Evolutionary conservation across 2,329 filamentous ascomycete genomes (phyloP).

Genomic region (Chalara sp.): DNA sequence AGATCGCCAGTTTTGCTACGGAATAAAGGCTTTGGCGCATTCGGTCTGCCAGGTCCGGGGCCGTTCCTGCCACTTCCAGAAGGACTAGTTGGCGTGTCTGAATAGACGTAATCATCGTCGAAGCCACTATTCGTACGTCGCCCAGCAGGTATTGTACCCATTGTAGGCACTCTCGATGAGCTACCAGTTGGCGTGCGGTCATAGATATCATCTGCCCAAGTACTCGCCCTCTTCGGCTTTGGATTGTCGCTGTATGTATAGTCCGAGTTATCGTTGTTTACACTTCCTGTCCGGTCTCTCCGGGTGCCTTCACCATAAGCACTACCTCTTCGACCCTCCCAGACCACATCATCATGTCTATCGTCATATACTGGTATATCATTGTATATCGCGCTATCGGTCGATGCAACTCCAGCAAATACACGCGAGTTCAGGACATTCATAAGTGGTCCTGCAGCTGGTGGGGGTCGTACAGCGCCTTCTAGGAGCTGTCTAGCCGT

Average conservation of each 20-base stretch:
- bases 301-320: constrained; percentile 63
- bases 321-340: constrained; percentile 68
- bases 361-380: constrained; percentile 87
- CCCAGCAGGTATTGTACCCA: constrained; percentile 23
- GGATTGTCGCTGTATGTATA: constrained; percentile 41
- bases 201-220: constrained; percentile 72
- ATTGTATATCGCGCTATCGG: constrained; percentile 76
- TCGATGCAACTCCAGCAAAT: constrained; percentile 60
- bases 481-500: constrained; percentile 77
- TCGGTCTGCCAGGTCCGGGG: constrained; percentile 65
- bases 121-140: constrained; percentile 35
- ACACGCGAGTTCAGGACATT: constrained; percentile 75
- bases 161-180: constrained; percentile 11
- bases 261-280: constrained; percentile 34
- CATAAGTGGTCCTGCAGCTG: constrained; percentile 79
- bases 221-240: constrained; percentile 54
- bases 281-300: constrained; percentile 39
- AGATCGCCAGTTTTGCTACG: constrained; percentile 47
- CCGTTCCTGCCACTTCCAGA: constrained; percentile 19
- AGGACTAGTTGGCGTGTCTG: constrained; percentile 35
- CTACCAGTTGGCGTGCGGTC: constrained; percentile 45
- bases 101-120: constrained; percentile 47
- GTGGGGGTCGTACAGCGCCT: constrained; percentile 70
- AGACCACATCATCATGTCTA: constrained; percentile 72
- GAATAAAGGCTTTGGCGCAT: constrained; percentile 86